Base-by-base conservation (phyloP, 2,329 filamentous ascomycete genomes). In the Penicillium sp. region DNA sequence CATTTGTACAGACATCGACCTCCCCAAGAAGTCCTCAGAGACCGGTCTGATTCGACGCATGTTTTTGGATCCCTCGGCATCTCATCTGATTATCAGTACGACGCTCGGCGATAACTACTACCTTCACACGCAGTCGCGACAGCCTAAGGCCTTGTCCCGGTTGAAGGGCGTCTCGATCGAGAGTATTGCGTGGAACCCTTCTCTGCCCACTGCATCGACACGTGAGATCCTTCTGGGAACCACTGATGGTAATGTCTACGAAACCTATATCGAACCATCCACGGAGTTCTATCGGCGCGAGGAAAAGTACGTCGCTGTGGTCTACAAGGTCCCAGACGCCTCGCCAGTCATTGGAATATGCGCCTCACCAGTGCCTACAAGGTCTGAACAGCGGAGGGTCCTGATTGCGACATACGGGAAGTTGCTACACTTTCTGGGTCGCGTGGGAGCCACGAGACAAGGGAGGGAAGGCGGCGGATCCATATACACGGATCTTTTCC, bases 31-130 rank as follows among this genome's bases (percentile, higher is more conserved):
- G 66, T 84, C 90, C 14, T 87, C 90, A 33, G 92, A 99, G 71
- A 83, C 94, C 53, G 94, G 94, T 61, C 83, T 96, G 46, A 97
- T 99, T 67, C 87, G 89, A 62, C 90, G 89, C 76, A 90, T 99
- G 83, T 99, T 99, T 76, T 88, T 99, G 67, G 94, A 99, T 68
- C 92, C 94, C 25, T 96, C 92, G 10, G 94, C 94, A 25, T 96
- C 91, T 5, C 94, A 99, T 75, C 79, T 99, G 25, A 83, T 99
- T 58, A 85, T 99, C 61, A 91, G 88, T 69, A 99, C 94, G 3
- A 88, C 90, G 5, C 83, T 91, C 36, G 91, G 91, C 69, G 94
- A 99, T 73, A 97, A 95, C 75, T 99, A 92, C 77, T 99, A 99
- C 73, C 87, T 99, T 9, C 94, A 99, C 71, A 92, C 91, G 10